Conservation (phyloP, 1,139 yeast genomes). For the Kluyveromyces marxianus region DNA sequence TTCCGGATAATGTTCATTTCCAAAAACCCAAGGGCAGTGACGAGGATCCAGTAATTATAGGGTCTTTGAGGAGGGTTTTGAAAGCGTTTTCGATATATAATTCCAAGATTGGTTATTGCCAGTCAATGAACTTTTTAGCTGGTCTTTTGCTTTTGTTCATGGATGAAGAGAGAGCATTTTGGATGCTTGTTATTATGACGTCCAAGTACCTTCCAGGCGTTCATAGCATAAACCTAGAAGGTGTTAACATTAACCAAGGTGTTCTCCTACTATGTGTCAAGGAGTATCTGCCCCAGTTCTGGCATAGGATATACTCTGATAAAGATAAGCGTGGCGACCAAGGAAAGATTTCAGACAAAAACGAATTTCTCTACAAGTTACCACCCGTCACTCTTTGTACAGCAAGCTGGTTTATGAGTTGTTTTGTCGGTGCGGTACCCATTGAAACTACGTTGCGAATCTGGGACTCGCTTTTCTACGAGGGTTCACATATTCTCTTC, state of each 20-base stretch:
- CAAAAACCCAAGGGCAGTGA: conserved; percentile 32
- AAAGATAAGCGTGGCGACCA: conserved; percentile 23
- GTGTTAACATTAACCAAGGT: conserved; percentile 93
- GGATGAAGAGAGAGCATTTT: conserved; percentile 84
- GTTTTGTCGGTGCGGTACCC: conserved; percentile 82
- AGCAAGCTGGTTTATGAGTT: conserved; percentile 96
- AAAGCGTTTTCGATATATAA: conserved; percentile 79
- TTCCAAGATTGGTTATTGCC: conserved; percentile 93
- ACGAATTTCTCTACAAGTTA: conserved; percentile 61
- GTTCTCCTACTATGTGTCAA: conserved; percentile 80
- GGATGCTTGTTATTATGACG: conserved; percentile 92
- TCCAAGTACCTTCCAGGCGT: conserved; percentile 84
- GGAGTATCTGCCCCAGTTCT: conserved; percentile 76
- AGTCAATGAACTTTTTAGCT: conserved; percentile 83
- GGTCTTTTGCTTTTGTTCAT: conserved; percentile 75
- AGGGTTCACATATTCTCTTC: conserved; percentile 81
- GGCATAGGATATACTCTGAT: conserved; percentile 41
- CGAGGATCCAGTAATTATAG: conserved; percentile 56
- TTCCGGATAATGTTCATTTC: conserved; percentile 85
- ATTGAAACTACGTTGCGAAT: conserved; percentile 79
- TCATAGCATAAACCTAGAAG: conserved; percentile 84
- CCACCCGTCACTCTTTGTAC: conserved; percentile 93
- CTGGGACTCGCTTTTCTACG: conserved; percentile 94
- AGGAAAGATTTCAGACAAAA: conserved; percentile 29
- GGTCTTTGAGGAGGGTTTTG: conserved; percentile 70